Evolutionary conservation across 202 grass and related monocot species (phyloP).

Genomic region (Dendrocalamus latiflorus): DNA sequence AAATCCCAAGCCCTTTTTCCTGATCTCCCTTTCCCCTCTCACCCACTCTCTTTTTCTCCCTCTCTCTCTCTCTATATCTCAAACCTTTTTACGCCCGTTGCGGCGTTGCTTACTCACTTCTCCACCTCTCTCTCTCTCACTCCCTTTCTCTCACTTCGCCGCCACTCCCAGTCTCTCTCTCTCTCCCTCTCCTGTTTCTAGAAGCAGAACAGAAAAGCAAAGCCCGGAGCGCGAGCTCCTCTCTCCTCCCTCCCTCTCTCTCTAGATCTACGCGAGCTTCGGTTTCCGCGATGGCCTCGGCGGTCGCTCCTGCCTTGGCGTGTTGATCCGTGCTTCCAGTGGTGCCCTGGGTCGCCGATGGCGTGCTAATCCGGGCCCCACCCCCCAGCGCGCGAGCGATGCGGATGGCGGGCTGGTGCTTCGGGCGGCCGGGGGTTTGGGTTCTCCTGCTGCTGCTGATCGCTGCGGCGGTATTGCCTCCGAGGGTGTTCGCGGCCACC

Average conservation of each 20-base stretch:
- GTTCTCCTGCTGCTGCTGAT: constrained; percentile 10
- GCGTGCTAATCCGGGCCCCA: not conserved
- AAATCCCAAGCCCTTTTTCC: constrained; percentile 14
- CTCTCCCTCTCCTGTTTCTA: not conserved
- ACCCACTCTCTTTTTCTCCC: not conserved
- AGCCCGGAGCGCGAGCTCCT: not conserved
- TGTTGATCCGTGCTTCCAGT: not conserved
- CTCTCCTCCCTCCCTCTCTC: not conserved
- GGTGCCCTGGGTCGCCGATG: not conserved
- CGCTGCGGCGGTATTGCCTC: constrained; percentile 35
- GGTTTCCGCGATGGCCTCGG: constrained; percentile 29
- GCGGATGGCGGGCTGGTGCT: not conserved
- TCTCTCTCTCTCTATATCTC: not conserved
- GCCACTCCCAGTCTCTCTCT: not conserved
- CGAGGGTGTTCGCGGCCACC: constrained; percentile 26
- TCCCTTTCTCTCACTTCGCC: not conserved
- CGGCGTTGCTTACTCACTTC: not conserved
- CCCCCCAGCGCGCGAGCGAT: not conserved
- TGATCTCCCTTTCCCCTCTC: not conserved
- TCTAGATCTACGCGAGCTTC: constrained; percentile 46
- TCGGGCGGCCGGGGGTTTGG: not conserved
- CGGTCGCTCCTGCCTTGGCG: not conserved
- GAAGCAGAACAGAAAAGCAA: constrained; percentile 31
- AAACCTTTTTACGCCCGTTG: not conserved
- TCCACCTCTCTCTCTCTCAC: not conserved